A percentile compares a stretch with the other conserved stretches of the same genome.
These are phyloP conservation scores for Pythium periplocum DNA, from an alignment of 352 stramenopile species.

Conservation along the genomic window DNA sequence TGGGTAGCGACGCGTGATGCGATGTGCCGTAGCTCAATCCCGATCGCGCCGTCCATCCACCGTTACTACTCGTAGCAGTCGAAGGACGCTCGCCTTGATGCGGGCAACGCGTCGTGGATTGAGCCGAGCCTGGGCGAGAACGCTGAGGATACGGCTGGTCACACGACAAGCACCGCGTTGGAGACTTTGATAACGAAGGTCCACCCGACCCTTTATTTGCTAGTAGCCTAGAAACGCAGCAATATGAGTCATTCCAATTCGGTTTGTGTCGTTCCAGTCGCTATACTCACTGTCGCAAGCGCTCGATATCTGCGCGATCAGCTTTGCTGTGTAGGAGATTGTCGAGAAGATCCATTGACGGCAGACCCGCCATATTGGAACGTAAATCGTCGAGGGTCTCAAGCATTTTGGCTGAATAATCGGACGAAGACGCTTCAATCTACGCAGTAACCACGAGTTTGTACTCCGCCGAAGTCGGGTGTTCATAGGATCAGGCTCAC, in stretches of 20 bases:
- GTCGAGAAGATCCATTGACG: slow-evolving; percentile 42
- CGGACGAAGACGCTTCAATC: slow-evolving; percentile 31
- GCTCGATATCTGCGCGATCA: slow-evolving; percentile 46
- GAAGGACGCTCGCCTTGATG: too few species aligned
- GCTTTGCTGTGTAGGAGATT: slow-evolving; percentile 48
- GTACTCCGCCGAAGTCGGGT: too few species aligned
- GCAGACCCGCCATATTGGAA: slow-evolving; percentile 35
- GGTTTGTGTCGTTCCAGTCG: slow-evolving; percentile 24
- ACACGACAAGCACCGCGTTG: slow-evolving; percentile 54
- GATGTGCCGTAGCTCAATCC: too few species aligned
- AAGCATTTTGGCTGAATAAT: slow-evolving; percentile 36
- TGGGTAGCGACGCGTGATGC: too few species aligned
- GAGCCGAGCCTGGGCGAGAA: too few species aligned
- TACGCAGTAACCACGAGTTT: slow-evolving; percentile 4
- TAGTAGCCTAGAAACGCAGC: too few species aligned
- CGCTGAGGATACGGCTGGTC: slow-evolving; percentile 36
- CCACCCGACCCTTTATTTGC: slow-evolving; percentile 11
- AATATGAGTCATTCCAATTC: too few species aligned
- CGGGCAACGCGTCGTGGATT: too few species aligned
- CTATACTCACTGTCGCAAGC: slow-evolving; percentile 12
- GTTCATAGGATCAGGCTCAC: slow-evolving; percentile 7
- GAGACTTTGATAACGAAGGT: slow-evolving; percentile 42
- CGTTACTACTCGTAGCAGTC: too few species aligned
- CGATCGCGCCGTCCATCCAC: too few species aligned
- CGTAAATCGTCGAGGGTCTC: slow-evolving; percentile 50